A percentile compares a stretch with the other conserved stretches of the same genome.
These are phyloP conservation scores for Vitis hybrid DNA, from an alignment of 177 flowering plant species.

Conservation along the genomic window DNA sequence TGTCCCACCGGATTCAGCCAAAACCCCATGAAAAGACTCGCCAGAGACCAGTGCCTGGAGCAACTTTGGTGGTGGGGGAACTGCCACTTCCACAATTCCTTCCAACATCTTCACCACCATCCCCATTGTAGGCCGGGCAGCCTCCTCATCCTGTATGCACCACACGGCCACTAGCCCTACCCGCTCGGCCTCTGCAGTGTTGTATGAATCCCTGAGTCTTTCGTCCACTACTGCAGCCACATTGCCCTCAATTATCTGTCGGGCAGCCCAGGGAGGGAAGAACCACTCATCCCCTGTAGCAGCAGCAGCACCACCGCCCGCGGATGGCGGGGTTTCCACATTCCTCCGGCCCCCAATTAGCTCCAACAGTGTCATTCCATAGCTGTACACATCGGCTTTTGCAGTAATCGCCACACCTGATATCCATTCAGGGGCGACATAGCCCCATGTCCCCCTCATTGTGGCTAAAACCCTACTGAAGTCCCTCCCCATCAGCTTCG, in stretches of 20 bases:
- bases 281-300: conserved; percentile 57
- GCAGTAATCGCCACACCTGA: conserved; percentile 78
- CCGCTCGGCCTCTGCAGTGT: conserved; percentile 52
- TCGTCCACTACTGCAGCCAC: conserved; percentile 52
- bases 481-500: conserved; percentile 81
- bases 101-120: conserved; percentile 73
- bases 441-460: conserved; percentile 90
- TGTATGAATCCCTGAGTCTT: conserved; percentile 47
- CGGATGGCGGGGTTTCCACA: conserved; percentile 56
- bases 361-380: conserved; percentile 85
- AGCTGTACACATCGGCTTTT: conserved; percentile 88
- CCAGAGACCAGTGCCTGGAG: conserved; percentile 67
- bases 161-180: conserved; percentile 73
- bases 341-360: conserved; percentile 75
- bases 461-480: conserved; percentile 77
- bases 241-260: conserved; percentile 56
- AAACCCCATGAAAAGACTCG: conserved; percentile 52
- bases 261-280: conserved; percentile 89
- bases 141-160: conserved; percentile 91
- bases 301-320: conserved; percentile 10
- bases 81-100: conserved; percentile 51
- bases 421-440: conserved; percentile 94
- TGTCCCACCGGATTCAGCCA: conserved; percentile 23
- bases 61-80: conserved; percentile 65
- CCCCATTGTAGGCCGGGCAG: conserved; percentile 79